phyloP scores from a whole-genome alignment of 805 yeast species.

The Pichia heedii region DNA sequence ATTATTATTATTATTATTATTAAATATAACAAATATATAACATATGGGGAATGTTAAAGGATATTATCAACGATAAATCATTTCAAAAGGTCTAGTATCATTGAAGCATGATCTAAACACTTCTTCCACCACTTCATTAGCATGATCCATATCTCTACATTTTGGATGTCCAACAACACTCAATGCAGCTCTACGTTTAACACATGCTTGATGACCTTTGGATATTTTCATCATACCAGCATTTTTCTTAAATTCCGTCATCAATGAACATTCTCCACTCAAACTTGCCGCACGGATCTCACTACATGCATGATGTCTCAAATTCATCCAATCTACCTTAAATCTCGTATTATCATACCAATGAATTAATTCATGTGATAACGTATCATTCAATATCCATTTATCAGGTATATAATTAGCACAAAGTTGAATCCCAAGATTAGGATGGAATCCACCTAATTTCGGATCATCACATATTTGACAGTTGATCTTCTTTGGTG shows the following conservation, averaged over 20 bases:
- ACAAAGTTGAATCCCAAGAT: slow-evolving; percentile 77
- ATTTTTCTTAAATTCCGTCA: slow-evolving; percentile 59
- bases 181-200: slow-evolving; percentile 75
- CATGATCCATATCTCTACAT: slow-evolving; percentile 65
- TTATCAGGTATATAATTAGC: slow-evolving; percentile 68
- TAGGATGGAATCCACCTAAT: slow-evolving; percentile 92
- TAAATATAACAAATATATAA: too few species aligned
- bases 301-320: slow-evolving; percentile 93
- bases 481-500: slow-evolving; percentile 54
- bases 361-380: slow-evolving; percentile 89
- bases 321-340: slow-evolving; percentile 73
- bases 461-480: slow-evolving; percentile 74
- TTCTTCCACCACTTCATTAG: slow-evolving; percentile 68
- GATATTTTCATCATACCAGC: slow-evolving; percentile 26
- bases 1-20: too few species aligned
- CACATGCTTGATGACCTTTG: slow-evolving; percentile 86
- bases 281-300: slow-evolving; percentile 90
- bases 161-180: slow-evolving; percentile 82
- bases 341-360: slow-evolving; percentile 87
- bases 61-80: slow-evolving; percentile 62
- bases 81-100: slow-evolving; percentile 94
- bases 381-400: slow-evolving; percentile 81
- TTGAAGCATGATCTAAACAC: slow-evolving; percentile 91
- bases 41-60: too few species aligned
- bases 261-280: slow-evolving; percentile 90